Percentiles rank a stretch among this genome's conserved stretches.
phyloP scores from a whole-genome alignment of 345 rosid genomes.

The Pugionium cornutum region DNA sequence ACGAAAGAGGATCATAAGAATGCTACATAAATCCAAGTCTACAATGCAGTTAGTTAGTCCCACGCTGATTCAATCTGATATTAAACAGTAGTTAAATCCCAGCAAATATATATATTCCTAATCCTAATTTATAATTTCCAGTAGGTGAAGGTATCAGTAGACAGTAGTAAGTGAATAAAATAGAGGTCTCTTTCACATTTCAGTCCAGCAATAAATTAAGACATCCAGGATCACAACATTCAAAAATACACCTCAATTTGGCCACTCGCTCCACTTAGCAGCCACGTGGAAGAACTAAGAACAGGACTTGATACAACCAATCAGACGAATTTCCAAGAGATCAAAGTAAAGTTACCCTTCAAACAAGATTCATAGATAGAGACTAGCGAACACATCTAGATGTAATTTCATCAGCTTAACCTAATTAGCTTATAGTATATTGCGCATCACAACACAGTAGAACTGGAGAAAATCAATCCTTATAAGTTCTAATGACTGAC shows the following conservation, averaged over 20 bases:
- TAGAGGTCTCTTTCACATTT: slow-evolving; percentile 5
- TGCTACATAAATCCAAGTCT: slow-evolving; percentile 1
- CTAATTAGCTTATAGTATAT: background rate
- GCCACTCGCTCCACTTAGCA: slow-evolving; percentile 2
- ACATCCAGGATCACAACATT: slow-evolving; percentile 7
- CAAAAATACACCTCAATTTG: background rate
- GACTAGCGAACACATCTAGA: background rate
- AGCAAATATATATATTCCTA: background rate
- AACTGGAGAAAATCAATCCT: slow-evolving; percentile 7
- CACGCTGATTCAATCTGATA: slow-evolving; percentile 8
- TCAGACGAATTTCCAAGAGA: background rate
- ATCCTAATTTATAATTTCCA: background rate
- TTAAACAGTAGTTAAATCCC: background rate
- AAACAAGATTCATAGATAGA: background rate
- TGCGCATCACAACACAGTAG: background rate
- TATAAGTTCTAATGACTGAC: background rate
- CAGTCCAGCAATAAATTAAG: slow-evolving; percentile 12
- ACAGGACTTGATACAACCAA: background rate
- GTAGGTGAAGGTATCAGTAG: background rate
- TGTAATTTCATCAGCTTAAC: background rate
- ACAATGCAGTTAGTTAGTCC: background rate
- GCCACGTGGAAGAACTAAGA: background rate
- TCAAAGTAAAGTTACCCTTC: background rate
- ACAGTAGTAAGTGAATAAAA: background rate
- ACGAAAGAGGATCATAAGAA: slow-evolving; percentile 25